Evolutionary conservation across 2,329 filamentous ascomycete genomes (phyloP).

Genomic region (Metarhizium guizhouense): DNA sequence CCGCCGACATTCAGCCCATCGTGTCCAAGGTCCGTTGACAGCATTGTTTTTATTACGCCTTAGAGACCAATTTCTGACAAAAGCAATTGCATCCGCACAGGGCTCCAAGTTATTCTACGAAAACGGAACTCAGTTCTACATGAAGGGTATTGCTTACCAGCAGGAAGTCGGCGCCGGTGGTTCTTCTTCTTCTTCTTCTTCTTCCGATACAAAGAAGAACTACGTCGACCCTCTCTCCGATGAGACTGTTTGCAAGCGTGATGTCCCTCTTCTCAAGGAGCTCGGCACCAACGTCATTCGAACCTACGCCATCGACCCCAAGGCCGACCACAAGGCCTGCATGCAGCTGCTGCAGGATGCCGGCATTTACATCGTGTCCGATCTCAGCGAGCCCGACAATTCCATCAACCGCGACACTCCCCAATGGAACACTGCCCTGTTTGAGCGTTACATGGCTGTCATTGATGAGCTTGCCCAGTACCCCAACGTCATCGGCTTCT

Average conservation of each 20-base stretch:
- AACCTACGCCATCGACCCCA: slow-evolving; percentile 86
- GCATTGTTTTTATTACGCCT: neutral
- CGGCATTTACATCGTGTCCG: slow-evolving; percentile 92
- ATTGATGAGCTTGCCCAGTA: slow-evolving; percentile 75
- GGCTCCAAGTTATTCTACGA: slow-evolving; percentile 86
- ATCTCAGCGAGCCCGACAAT: slow-evolving; percentile 69
- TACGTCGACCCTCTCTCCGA: slow-evolving; percentile 83
- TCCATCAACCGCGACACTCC: slow-evolving; percentile 83
- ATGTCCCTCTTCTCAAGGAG: slow-evolving; percentile 71
- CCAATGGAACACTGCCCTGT: slow-evolving; percentile 70
- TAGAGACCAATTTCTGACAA: neutral
- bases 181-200: slow-evolving; percentile 24
- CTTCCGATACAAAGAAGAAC: slow-evolving; percentile 20
- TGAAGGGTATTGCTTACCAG: slow-evolving; percentile 94
- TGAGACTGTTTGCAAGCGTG: slow-evolving; percentile 62
- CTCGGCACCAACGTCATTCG: slow-evolving; percentile 88
- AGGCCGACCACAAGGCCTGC: slow-evolving; percentile 67
- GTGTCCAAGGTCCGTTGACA: slow-evolving; percentile 53
- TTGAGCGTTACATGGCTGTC: slow-evolving; percentile 72
- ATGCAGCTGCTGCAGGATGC: slow-evolving; percentile 75
- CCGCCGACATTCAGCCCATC: slow-evolving; percentile 46
- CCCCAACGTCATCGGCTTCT: slow-evolving; percentile 92
- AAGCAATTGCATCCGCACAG: slow-evolving; percentile 24
- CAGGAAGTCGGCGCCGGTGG: slow-evolving; percentile 55
- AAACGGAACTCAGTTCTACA: slow-evolving; percentile 60